Conservation (phyloP, 805 yeast species). For the Sugiyamaella floridensis region DNA sequence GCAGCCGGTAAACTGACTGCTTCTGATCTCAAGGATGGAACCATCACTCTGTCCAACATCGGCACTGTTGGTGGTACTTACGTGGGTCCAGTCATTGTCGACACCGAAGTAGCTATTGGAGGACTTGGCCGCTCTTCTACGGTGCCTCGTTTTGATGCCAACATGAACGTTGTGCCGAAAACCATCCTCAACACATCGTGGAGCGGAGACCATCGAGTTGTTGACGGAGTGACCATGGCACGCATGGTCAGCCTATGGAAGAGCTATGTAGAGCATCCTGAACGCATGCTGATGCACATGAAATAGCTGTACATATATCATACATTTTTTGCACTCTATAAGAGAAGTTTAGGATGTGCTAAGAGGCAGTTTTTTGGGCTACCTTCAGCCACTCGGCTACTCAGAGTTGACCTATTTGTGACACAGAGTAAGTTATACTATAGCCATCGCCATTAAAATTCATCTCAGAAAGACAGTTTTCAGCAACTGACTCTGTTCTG, state of each 20-base stretch:
- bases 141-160: conserved; percentile 25
- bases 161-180: conserved; percentile 22
- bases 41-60: conserved; percentile 30
- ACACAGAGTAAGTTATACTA: no score
- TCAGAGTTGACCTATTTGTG: no score
- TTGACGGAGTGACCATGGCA: conserved; percentile 33
- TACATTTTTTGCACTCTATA: conserved; percentile 22
- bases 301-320: conserved; percentile 14
- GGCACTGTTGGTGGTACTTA: conserved; percentile 33
- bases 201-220: conserved; percentile 32
- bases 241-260: conserved; percentile 25
- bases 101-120: conserved; percentile 29
- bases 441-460: no score
- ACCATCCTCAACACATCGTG: conserved; percentile 27
- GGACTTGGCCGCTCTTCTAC: conserved; percentile 27
- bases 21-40: conserved; percentile 27
- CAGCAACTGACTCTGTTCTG: no score
- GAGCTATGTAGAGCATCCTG: conserved; percentile 21
- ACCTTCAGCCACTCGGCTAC: not conserved
- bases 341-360: conserved; percentile 21
- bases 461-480: no score
- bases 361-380: no score
- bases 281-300: conserved; percentile 13
- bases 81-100: conserved; percentile 30
- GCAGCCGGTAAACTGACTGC: conserved; percentile 23